Evolutionary conservation across 2,329 filamentous ascomycete species (phyloP).

Genomic region (Grosmannia serpens): DNA sequence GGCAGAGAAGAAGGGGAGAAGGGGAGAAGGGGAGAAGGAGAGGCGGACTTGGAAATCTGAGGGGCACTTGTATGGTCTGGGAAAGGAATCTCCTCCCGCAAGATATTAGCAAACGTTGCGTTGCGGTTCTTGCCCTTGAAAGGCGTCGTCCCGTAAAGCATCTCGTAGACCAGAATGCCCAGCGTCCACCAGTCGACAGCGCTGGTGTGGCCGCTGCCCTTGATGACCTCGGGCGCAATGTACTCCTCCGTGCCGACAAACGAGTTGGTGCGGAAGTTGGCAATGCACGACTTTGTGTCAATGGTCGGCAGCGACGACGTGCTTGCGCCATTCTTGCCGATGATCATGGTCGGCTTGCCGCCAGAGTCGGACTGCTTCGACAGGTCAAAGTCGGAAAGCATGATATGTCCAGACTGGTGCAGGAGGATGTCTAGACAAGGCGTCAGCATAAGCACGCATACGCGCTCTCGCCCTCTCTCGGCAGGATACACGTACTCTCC

Average conservation of each 20-base stretch:
- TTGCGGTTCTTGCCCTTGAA: slow-evolving; percentile 99
- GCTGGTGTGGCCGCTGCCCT: slow-evolving; percentile 94
- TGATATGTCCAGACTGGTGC: slow-evolving; percentile 98
- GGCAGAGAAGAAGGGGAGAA: neutral
- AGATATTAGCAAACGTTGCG: slow-evolving; percentile 93
- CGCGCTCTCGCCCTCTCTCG: neutral
- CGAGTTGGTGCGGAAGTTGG: slow-evolving; percentile 95
- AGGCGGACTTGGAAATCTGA: slow-evolving; percentile 79
- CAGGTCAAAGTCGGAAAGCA: slow-evolving; percentile 97
- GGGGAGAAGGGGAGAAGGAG: neutral
- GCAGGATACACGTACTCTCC: slow-evolving; percentile 58
- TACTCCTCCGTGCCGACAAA: slow-evolving; percentile 99
- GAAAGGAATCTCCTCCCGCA: slow-evolving; percentile 91
- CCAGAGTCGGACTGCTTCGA: slow-evolving; percentile 96
- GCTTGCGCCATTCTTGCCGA: slow-evolving; percentile 78
- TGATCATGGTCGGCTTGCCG: slow-evolving; percentile 95
- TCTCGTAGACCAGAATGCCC: slow-evolving; percentile 95
- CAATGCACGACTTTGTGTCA: slow-evolving; percentile 96
- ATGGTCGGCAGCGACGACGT: slow-evolving; percentile 87
- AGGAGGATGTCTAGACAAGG: slow-evolving; percentile 68
- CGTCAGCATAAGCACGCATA: neutral
- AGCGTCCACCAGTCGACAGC: slow-evolving; percentile 99
- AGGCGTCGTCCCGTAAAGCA: slow-evolving; percentile 95
- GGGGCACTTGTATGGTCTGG: slow-evolving; percentile 76
- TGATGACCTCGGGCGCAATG: slow-evolving; percentile 97